Base-by-base conservation (phyloP, 2,329 filamentous ascomycete species). In the Neospermospora avenae region DNA sequence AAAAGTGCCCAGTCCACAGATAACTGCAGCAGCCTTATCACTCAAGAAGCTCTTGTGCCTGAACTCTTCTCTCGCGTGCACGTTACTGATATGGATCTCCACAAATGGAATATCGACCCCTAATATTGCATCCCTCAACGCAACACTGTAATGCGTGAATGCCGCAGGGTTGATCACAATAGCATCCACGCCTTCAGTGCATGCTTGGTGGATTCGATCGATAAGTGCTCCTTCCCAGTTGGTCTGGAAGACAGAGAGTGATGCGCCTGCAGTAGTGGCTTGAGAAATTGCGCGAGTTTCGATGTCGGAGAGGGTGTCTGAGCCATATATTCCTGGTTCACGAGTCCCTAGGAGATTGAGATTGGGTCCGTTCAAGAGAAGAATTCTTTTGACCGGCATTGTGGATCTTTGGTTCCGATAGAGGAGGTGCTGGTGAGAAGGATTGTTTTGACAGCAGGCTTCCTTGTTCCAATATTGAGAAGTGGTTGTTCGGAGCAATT, bases 291-390 rank as follows among this genome's bases (percentile, higher is more conserved):
- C 61, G 10, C 59, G 55, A 5, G 58, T 44, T 74, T 48, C 78
- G 16, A 93, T 80, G 65, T 90, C 83, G 20, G 77, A 54, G 13
- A 93, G 84, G 0, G 88, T 91, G 0, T 84, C 85, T 62, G 77
- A 79, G 70, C 89, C 89, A 76, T 93, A 92, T 68, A 91, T 81
- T 28, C 84, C 77, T 16, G 89, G 89, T 72, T 93, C 89, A 22
- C 90, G 81, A 13, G 84, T 87, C 37, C 89, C 89, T 31, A 93
- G 82, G 53, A 93, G 85, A 76, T 92, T 92, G 68, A 93, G 86
- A 73, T 93, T 93, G 34, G 89, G 88, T n/a, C 89, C 89, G 74
- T 91, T 91, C 77, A 92, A 85, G 65, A 91, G 79, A 67, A 91
- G 85, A 70, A 91, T 85, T 46, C 70, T 74, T 65, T 74, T 75